These are phyloP conservation scores for Fulvia fulva DNA, from an alignment of 2,329 filamentous ascomycete genomes.

Conservation along the genomic window DNA sequence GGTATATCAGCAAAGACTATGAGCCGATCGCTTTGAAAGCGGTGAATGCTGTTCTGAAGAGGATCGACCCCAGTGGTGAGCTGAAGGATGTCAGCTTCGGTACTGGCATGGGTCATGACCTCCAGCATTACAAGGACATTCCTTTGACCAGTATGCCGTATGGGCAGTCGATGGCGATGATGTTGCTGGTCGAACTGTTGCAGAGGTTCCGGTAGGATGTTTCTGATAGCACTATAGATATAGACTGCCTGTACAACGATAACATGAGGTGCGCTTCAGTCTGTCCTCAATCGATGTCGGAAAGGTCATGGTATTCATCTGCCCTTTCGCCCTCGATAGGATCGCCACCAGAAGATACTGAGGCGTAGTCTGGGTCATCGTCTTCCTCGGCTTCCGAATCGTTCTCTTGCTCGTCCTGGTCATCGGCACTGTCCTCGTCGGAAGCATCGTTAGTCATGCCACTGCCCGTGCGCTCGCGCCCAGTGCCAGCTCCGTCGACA, in stretches of 20 bases:
- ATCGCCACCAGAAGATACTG: background rate
- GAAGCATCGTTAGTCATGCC: too few species aligned
- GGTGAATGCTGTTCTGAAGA: slow-evolving; percentile 61
- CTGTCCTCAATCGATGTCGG: background rate
- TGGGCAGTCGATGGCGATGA: slow-evolving; percentile 79
- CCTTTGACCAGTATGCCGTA: slow-evolving; percentile 77
- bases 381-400: background rate
- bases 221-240: background rate
- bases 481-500: background rate
- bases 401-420: background rate
- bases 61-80: slow-evolving; percentile 65
- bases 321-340: background rate
- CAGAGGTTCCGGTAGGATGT: slow-evolving; percentile 50
- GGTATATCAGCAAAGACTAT: slow-evolving; percentile 63
- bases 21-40: slow-evolving; percentile 61
- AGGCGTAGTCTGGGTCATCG: background rate
- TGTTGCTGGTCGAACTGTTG: slow-evolving; percentile 72
- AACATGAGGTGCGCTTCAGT: too few species aligned
- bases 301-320: background rate
- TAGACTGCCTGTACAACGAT: background rate
- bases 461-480: background rate
- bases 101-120: slow-evolving; percentile 67
- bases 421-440: too few species aligned
- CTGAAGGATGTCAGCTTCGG: slow-evolving; percentile 72
- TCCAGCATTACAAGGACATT: slow-evolving; percentile 76